Evolutionary conservation across 176 grass and related monocot genomes (phyloP).

Genomic region (Oryza punctata): DNA sequence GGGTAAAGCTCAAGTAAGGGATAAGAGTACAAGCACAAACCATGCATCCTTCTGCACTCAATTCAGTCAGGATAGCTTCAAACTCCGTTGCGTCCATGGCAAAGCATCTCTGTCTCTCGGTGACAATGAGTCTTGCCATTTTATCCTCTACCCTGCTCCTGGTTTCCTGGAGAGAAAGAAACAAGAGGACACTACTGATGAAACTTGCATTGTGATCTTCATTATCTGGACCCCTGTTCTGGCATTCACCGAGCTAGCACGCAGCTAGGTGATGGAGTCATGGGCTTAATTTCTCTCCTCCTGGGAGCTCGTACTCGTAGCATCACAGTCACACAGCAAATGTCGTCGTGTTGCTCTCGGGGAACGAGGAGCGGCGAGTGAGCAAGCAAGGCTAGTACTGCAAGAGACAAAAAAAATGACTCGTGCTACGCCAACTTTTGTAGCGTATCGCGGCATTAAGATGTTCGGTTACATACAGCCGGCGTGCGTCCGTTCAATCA

Average conservation of each 20-base stretch:
- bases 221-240: neutral
- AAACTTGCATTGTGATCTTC: neutral
- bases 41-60: neutral
- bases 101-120: neutral
- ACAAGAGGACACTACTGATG: neutral
- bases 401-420: neutral
- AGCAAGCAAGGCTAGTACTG: neutral
- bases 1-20: constrained; percentile 41
- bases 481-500: neutral
- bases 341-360: constrained; percentile 12
- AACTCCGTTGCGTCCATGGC: constrained; percentile 26
- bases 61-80: constrained; percentile 3
- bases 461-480: constrained; percentile 9
- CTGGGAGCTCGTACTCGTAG: neutral
- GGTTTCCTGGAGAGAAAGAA: neutral
- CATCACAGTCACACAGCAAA: neutral
- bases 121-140: neutral
- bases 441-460: constrained; percentile 30
- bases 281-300: constrained; percentile 7
- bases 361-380: neutral
- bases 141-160: neutral
- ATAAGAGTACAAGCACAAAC: neutral
- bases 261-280: neutral
- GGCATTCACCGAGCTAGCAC: neutral
- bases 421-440: constrained; percentile 5